A percentile compares a stretch with the other conserved stretches of the same genome.
Conservation (phyloP, 2,329 filamentous ascomycete species). For the Aspergillus puulaauensis region DNA sequence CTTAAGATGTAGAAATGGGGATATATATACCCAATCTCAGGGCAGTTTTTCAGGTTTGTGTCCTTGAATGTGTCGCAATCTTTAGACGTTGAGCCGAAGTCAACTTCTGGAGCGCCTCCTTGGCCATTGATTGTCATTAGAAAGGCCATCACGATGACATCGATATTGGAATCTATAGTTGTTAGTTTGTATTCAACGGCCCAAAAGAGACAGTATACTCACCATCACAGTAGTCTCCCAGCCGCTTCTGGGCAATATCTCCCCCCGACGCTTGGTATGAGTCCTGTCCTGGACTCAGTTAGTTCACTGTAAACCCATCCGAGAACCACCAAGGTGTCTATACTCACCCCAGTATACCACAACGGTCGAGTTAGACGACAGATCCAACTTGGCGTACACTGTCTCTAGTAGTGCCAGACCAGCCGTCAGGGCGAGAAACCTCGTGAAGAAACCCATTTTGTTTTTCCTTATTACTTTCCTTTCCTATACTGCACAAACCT, state of each 20-base stretch:
- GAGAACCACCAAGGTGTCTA: background rate
- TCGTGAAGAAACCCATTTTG: constrained; percentile 29
- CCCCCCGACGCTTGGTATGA: constrained; percentile 53
- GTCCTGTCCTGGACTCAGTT: constrained; percentile 54
- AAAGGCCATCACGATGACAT: constrained; percentile 62
- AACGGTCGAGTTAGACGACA: constrained; percentile 36
- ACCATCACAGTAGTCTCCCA: constrained; percentile 62
- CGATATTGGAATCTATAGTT: constrained; percentile 27
- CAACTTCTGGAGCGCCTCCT: constrained; percentile 52
- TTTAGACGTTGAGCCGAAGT: constrained; percentile 66
- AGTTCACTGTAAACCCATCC: background rate
- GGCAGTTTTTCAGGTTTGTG: constrained; percentile 60
- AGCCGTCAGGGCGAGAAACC: constrained; percentile 25
- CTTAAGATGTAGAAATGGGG: background rate
- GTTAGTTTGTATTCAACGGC: background rate
- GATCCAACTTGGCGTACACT: constrained; percentile 43
- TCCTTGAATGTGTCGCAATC: constrained; percentile 60
- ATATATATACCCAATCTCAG: constrained; percentile 60
- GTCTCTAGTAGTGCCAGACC: constrained; percentile 31
- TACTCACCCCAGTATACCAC: constrained; percentile 64
- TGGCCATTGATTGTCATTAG: constrained; percentile 56
- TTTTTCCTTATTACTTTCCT: background rate
- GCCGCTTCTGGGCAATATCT: constrained; percentile 51
- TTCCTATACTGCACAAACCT: background rate
- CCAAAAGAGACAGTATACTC: constrained; percentile 23